A percentile compares a stretch with the other conserved stretches of the same genome.
Conservation (phyloP, 306 rosid genomes). For the Elaeagnus macrophylla region DNA sequence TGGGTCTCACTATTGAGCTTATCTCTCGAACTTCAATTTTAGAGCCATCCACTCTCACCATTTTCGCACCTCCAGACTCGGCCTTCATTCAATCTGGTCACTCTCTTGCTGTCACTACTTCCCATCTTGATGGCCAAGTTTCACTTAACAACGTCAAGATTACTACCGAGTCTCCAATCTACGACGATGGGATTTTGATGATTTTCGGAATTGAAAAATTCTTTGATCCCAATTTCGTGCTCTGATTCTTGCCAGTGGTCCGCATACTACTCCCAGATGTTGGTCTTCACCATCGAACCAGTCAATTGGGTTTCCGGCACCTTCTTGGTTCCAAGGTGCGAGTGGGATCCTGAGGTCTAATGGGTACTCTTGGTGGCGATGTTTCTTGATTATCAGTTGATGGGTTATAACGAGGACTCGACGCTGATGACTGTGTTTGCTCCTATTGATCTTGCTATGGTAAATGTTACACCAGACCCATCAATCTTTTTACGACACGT, state of each 20-base stretch:
- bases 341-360: too few species aligned
- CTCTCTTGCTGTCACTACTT: constrained; percentile 43
- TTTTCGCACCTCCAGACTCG: constrained; percentile 71
- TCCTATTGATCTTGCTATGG: too few species aligned
- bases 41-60: constrained; percentile 51
- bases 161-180: constrained; percentile 32
- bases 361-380: too few species aligned
- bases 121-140: constrained; percentile 23
- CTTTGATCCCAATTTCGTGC: constrained; percentile 41
- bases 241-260: constrained; percentile 6
- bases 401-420: too few species aligned
- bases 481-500: constrained; percentile 66
- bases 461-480: too few species aligned
- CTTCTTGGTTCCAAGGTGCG: too few species aligned
- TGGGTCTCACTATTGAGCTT: constrained; percentile 63
- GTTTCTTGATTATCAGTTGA: too few species aligned
- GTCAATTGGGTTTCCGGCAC: too few species aligned
- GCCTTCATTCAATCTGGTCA: constrained; percentile 60
- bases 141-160: constrained; percentile 33
- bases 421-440: too few species aligned
- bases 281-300: too few species aligned
- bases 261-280: too few species aligned
- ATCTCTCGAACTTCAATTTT: constrained; percentile 33
- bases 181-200: constrained; percentile 48
- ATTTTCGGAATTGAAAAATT: constrained; percentile 48